Percentiles rank a stretch among this genome's conserved stretches.
These are phyloP conservation scores for Asclepias syriaca DNA, from an alignment of 257 asterid genomes.

Conservation along the genomic window DNA sequence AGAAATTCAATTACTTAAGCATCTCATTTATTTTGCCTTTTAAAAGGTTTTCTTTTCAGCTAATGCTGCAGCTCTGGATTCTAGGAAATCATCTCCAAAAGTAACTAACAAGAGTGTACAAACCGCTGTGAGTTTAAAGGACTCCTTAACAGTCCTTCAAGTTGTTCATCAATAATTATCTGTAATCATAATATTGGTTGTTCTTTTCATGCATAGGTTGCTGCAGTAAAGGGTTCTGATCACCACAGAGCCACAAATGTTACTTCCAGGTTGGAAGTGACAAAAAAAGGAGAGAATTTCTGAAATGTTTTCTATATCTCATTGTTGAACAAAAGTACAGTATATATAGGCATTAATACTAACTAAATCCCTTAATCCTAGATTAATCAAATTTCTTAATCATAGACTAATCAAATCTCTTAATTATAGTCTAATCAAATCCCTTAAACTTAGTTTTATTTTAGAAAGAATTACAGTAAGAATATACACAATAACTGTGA, in stretches of 20 bases:
- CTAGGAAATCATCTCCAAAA: slow-evolving; percentile 89
- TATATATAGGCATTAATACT: no score
- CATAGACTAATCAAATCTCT: no score
- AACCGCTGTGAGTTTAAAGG: slow-evolving; percentile 66
- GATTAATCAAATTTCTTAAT: no score
- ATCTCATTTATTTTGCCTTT: background rate
- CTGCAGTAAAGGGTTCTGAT: slow-evolving; percentile 86
- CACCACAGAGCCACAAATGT: slow-evolving; percentile 96
- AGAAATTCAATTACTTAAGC: background rate
- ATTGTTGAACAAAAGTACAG: no score
- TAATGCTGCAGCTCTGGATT: slow-evolving; percentile 86
- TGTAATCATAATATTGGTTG: background rate
- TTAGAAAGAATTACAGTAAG: no score
- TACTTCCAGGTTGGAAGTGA: slow-evolving; percentile 85
- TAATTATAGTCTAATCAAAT: no score
- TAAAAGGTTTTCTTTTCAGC: slow-evolving; percentile 72
- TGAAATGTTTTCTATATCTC: no score
- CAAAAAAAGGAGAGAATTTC: no score
- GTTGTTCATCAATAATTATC: background rate
- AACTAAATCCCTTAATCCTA: no score
- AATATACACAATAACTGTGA: no score
- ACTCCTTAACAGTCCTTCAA: background rate
- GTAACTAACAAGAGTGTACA: slow-evolving; percentile 87
- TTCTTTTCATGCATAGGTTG: slow-evolving; percentile 34
- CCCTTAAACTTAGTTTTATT: no score